Evolutionary conservation across 73 alveolate species (phyloP).

Genomic region (Stentor coeruleus): DNA sequence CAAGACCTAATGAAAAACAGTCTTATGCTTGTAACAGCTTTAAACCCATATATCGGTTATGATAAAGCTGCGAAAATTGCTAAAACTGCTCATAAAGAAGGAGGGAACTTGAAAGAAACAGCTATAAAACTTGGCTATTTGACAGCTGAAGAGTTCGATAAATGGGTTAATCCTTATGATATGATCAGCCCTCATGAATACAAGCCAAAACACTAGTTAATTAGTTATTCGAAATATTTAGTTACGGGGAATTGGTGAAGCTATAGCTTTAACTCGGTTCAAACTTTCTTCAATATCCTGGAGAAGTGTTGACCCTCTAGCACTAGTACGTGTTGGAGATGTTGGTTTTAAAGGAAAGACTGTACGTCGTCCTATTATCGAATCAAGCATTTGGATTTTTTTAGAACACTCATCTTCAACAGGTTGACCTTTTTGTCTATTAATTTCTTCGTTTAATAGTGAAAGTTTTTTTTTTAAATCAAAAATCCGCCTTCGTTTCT

Average conservation of each 20-base stretch:
- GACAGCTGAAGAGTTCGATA: slow-evolving; percentile 77
- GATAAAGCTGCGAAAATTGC: slow-evolving; percentile 97
- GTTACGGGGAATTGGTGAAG: background rate
- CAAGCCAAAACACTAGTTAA: slow-evolving; percentile 25
- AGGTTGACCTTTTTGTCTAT: too few relatives aligned
- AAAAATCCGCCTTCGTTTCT: background rate
- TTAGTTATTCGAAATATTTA: background rate
- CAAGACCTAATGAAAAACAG: slow-evolving; percentile 70
- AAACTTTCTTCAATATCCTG: background rate
- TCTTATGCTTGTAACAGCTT: slow-evolving; percentile 97
- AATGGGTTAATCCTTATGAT: slow-evolving; percentile 79
- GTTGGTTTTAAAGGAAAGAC: too few relatives aligned
- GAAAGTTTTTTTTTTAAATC: background rate
- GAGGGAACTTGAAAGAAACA: slow-evolving; percentile 75
- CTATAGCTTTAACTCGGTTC: background rate
- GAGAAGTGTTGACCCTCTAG: background rate
- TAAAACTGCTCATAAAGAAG: slow-evolving; percentile 90
- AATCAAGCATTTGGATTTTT: too few relatives aligned
- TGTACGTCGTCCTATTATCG: too few relatives aligned
- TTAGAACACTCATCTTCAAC: too few relatives aligned
- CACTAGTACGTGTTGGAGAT: background rate
- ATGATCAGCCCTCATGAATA: slow-evolving; percentile 65
- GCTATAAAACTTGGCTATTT: slow-evolving; percentile 75
- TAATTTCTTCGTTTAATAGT: too few relatives aligned
- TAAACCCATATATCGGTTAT: slow-evolving; percentile 97